phyloP scores from a whole-genome alignment of 1,139 yeast genomes.

The Suhomyces kunorum region DNA sequence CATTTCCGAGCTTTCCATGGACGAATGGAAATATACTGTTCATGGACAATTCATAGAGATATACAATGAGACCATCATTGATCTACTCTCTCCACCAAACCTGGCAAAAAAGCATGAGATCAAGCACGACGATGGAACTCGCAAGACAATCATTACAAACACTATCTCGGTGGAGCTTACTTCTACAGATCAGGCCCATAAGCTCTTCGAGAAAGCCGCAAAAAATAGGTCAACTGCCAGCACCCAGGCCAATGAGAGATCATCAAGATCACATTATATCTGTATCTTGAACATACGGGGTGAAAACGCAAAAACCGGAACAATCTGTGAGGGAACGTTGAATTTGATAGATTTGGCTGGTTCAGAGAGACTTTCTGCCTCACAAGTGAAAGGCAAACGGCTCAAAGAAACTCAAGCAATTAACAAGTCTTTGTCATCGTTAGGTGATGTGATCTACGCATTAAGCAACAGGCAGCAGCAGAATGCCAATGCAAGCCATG shows the following conservation, averaged over 20 bases:
- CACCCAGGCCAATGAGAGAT: conserved; percentile 77
- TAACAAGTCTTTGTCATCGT: conserved; percentile 81
- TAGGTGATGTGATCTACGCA: conserved; percentile 88
- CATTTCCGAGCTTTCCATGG: conserved; percentile 47
- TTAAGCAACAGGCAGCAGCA: conserved; percentile 53
- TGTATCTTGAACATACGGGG: conserved; percentile 69
- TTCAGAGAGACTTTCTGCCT: conserved; percentile 76
- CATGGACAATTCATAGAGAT: conserved; percentile 85
- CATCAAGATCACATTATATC: conserved; percentile 70
- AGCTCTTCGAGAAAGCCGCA: conserved; percentile 55
- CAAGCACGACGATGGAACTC: conserved; percentile 60
- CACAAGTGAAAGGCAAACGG: conserved; percentile 79
- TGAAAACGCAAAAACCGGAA: conserved; percentile 50
- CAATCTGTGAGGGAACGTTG: conserved; percentile 58
- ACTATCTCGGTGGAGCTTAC: conserved; percentile 52
- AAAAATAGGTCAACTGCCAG: conserved; percentile 76
- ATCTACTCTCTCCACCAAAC: conserved; percentile 48
- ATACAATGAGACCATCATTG: conserved; percentile 79
- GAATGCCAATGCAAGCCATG: conserved; percentile 47
- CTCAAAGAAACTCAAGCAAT: conserved; percentile 87
- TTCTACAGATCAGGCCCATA: conserved; percentile 51
- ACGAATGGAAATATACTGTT: conserved; percentile 68
- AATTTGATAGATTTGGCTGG: conserved; percentile 87
- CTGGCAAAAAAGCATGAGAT: conserved; percentile 58
- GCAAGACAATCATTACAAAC: conserved; percentile 62